A percentile compares a stretch with the other conserved stretches of the same genome.
phyloP scores from a whole-genome alignment of 1,284 basidiomycete species.

The Leucoagaricus sp. region DNA sequence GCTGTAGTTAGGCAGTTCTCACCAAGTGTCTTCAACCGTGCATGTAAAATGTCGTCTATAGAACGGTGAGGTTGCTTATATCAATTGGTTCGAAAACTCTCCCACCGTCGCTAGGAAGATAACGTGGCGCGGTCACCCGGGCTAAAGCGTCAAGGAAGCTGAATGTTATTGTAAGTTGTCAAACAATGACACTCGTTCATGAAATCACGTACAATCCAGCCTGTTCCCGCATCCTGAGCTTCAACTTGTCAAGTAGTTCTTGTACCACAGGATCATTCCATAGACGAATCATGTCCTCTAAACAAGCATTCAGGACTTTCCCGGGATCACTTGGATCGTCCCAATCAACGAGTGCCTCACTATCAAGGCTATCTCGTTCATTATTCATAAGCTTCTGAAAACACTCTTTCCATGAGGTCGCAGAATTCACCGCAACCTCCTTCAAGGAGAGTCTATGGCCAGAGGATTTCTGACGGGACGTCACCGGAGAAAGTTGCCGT shows the following conservation, averaged over 20 bases:
- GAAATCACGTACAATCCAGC: slow-evolving; percentile 60
- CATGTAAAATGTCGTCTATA: slow-evolving; percentile 86
- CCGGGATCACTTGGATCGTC: slow-evolving; percentile 44
- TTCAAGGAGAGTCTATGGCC: slow-evolving; percentile 14
- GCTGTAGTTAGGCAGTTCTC: not conserved
- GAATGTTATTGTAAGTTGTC: not conserved
- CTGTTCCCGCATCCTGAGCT: slow-evolving; percentile 55
- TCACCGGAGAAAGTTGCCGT: slow-evolving; percentile 46
- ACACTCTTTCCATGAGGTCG: slow-evolving; percentile 39
- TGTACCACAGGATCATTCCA: slow-evolving; percentile 54
- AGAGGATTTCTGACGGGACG: slow-evolving; percentile 17
- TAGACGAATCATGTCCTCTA: slow-evolving; percentile 54
- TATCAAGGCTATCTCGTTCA: not conserved
- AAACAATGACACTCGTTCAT: not conserved
- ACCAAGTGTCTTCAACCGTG: slow-evolving; percentile 91
- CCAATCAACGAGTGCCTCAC: slow-evolving; percentile 36
- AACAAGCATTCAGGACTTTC: slow-evolving; percentile 45
- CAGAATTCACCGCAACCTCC: slow-evolving; percentile 44
- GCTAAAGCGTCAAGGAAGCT: slow-evolving; percentile 64
- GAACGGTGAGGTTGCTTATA: too few species aligned
- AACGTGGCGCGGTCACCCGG: slow-evolving; percentile 74
- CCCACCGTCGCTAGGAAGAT: slow-evolving; percentile 78
- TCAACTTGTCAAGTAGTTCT: slow-evolving; percentile 44
- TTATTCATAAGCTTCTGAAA: slow-evolving; percentile 29
- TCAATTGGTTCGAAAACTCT: not conserved